Percentiles rank a stretch among this genome's conserved stretches.
Evolutionary conservation across 805 yeast species (phyloP).

Genomic region (Lipomyces orientalis): DNA sequence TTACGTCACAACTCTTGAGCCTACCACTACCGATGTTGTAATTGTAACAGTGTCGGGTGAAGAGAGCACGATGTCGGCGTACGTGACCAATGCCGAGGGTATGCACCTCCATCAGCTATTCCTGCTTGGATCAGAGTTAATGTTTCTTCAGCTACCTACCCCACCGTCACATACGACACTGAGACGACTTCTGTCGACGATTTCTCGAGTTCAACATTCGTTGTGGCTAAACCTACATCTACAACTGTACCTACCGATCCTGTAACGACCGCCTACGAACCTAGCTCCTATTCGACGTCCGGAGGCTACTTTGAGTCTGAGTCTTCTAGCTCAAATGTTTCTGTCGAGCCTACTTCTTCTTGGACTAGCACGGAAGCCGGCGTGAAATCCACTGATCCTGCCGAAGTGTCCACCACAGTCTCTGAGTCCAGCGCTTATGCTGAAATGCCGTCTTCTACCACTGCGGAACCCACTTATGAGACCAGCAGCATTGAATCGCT

Average conservation of each 20-base stretch:
- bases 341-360: conserved; percentile 43
- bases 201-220: not conserved
- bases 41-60: not conserved
- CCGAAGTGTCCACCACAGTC: conserved; percentile 35
- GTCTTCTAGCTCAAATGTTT: conserved; percentile 40
- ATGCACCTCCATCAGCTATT: not conserved
- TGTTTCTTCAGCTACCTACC: not conserved
- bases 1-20: not conserved
- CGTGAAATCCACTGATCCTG: conserved; percentile 36
- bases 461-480: not conserved
- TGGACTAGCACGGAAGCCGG: conserved; percentile 34
- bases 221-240: not conserved
- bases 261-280: not conserved
- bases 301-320: not conserved
- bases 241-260: not conserved
- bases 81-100: not conserved
- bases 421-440: not conserved
- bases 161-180: not conserved
- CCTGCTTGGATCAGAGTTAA: not conserved
- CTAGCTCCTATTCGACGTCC: not conserved
- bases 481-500: not conserved
- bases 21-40: not conserved
- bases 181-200: not conserved
- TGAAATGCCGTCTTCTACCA: not conserved
- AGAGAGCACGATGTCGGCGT: not conserved